phyloP scores from a whole-genome alignment of 495 filamentous ascomycete species.

The Trypethelium eluteriae region DNA sequence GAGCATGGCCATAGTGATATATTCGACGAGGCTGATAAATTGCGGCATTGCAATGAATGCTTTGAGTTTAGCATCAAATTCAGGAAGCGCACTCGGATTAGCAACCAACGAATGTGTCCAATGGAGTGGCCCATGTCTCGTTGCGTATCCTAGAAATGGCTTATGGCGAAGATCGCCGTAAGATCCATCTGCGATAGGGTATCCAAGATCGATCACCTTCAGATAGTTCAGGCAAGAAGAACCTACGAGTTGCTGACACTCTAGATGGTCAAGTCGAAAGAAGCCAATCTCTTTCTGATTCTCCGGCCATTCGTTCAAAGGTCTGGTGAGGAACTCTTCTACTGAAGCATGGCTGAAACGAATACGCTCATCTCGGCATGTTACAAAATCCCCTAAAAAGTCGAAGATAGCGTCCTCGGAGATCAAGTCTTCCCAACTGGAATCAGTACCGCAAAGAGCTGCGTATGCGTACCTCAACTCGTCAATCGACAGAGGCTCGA shows the following conservation, averaged over 20 bases:
- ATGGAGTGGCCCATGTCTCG: background rate
- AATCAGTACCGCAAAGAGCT: background rate
- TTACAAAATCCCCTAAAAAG: background rate
- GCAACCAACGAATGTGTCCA: background rate
- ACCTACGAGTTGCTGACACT: background rate
- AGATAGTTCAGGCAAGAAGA: background rate
- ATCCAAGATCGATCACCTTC: background rate
- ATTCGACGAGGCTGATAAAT: background rate
- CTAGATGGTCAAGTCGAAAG: background rate
- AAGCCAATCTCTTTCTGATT: background rate
- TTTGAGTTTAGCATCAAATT: background rate
- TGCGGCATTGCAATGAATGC: background rate
- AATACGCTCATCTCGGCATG: background rate
- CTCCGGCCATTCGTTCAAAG: background rate
- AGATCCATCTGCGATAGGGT: background rate
- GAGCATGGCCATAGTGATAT: background rate
- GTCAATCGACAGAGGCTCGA: background rate
- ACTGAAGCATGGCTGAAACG: background rate
- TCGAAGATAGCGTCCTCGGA: background rate
- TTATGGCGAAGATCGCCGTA: background rate
- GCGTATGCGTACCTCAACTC: background rate
- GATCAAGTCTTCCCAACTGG: conserved; percentile 1
- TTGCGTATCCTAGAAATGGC: background rate
- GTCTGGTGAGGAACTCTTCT: background rate
- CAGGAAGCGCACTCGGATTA: background rate